Evolutionary conservation across 441 rosid genomes (phyloP).

Genomic region (Erodium chrysanthum): DNA sequence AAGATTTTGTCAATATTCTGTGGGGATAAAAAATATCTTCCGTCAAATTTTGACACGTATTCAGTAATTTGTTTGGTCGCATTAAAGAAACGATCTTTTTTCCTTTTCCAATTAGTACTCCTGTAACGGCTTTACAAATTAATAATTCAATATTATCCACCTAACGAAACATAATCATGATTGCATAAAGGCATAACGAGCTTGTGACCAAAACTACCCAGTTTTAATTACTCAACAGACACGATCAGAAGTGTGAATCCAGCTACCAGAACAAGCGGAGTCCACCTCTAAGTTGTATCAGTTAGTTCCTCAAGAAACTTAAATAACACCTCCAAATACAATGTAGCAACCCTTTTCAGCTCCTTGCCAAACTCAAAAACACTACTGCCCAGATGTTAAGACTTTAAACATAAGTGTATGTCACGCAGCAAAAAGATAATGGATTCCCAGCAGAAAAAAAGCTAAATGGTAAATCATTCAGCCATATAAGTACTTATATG

Average conservation of each 20-base stretch:
- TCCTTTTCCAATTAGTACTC: neutral
- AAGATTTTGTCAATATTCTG: too few species aligned
- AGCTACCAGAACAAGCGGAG: neutral
- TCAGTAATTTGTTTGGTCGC: neutral
- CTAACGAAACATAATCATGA: too few species aligned
- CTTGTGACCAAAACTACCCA: neutral
- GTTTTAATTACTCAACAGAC: neutral
- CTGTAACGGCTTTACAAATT: neutral
- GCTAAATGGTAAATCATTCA: neutral
- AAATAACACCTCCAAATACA: too few species aligned
- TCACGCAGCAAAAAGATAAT: too few species aligned
- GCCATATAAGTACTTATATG: too few species aligned
- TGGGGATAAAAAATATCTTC: neutral
- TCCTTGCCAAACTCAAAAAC: neutral
- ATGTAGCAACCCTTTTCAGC: neutral
- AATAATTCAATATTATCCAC: neutral
- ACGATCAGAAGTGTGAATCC: neutral
- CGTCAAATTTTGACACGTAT: neutral
- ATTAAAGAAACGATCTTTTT: neutral
- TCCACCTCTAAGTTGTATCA: neutral
- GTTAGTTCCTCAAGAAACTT: too few species aligned
- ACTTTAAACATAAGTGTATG: neutral
- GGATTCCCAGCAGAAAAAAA: neutral
- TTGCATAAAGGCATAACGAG: neutral
- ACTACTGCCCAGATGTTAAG: neutral